These are phyloP conservation scores for Penicillium sp. DNA, from an alignment of 2,329 filamentous ascomycete genomes.

Conservation along the genomic window DNA sequence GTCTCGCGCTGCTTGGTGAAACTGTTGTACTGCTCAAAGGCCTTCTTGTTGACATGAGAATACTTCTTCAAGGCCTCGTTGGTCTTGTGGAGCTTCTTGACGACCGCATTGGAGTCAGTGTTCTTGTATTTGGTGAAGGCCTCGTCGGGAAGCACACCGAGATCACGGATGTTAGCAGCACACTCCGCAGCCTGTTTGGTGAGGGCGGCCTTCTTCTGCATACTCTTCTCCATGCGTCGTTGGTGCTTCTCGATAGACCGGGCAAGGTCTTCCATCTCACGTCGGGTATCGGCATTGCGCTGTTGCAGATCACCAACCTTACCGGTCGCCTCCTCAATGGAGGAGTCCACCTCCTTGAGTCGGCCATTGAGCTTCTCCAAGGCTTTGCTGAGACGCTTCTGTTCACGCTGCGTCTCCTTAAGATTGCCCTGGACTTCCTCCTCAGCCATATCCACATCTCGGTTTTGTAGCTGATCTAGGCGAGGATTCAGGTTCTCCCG, in stretches of 20 bases:
- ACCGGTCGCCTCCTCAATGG: slow-evolving; percentile 66
- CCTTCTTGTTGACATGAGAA: slow-evolving; percentile 98
- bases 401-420: slow-evolving; percentile 78
- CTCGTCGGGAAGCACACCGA: slow-evolving; percentile 92
- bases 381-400: slow-evolving; percentile 75
- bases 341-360: slow-evolving; percentile 74
- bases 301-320: slow-evolving; percentile 66
- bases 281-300: slow-evolving; percentile 67
- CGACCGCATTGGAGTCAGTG: slow-evolving; percentile 76
- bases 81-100: slow-evolving; percentile 80
- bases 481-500: slow-evolving; percentile 87
- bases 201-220: slow-evolving; percentile 83
- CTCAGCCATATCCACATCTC: slow-evolving; percentile 70
- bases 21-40: slow-evolving; percentile 97
- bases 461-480: slow-evolving; percentile 81
- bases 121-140: slow-evolving; percentile 90
- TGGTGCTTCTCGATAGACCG: slow-evolving; percentile 82
- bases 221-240: slow-evolving; percentile 88
- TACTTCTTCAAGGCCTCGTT: slow-evolving; percentile 95
- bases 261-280: slow-evolving; percentile 76
- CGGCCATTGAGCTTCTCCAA: slow-evolving; percentile 71
- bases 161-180: slow-evolving; percentile 85
- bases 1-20: slow-evolving; percentile 92
- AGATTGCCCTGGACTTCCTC: slow-evolving; percentile 67
- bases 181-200: slow-evolving; percentile 79